A percentile compares a stretch with the other conserved stretches of the same genome.
Evolutionary conservation across 345 rosid species (phyloP).

Genomic region (Eucalyptus albens): DNA sequence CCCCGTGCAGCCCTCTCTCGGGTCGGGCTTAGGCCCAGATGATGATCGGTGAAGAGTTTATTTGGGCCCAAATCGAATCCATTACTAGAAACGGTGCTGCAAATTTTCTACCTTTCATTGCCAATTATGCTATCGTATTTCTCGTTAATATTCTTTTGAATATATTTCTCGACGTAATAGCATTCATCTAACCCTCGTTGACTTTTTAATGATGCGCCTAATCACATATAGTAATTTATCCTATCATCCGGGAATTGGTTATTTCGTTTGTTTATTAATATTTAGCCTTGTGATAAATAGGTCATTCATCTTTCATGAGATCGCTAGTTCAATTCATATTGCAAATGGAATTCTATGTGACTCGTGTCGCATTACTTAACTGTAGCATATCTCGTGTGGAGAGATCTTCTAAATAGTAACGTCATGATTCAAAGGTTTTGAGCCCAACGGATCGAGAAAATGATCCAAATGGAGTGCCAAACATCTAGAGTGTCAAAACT

Average conservation of each 20-base stretch:
- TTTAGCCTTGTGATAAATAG: not conserved
- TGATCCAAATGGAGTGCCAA: not conserved
- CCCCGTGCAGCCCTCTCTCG: not conserved
- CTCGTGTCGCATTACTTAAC: accelerated
- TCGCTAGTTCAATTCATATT: not conserved
- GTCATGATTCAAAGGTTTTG: accelerated
- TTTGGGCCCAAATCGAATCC: not conserved
- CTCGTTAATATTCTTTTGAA: too few species aligned
- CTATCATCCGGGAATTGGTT: not conserved
- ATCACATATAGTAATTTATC: not conserved
- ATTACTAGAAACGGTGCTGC: not conserved
- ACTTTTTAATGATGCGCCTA: not conserved
- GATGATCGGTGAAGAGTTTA: not conserved
- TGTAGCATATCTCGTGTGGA: accelerated
- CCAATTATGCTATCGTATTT: not conserved
- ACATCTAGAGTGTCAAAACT: accelerated
- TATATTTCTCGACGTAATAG: not conserved
- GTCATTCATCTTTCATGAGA: not conserved
- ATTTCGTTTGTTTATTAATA: not conserved
- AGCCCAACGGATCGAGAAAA: not conserved
- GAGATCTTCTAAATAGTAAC: not conserved
- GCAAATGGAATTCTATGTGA: accelerated
- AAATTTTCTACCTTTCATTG: not conserved
- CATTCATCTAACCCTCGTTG: not conserved
- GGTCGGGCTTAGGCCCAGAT: not conserved